Conservation (phyloP, 331 rosid genomes). For the Arachis monticola region DNA sequence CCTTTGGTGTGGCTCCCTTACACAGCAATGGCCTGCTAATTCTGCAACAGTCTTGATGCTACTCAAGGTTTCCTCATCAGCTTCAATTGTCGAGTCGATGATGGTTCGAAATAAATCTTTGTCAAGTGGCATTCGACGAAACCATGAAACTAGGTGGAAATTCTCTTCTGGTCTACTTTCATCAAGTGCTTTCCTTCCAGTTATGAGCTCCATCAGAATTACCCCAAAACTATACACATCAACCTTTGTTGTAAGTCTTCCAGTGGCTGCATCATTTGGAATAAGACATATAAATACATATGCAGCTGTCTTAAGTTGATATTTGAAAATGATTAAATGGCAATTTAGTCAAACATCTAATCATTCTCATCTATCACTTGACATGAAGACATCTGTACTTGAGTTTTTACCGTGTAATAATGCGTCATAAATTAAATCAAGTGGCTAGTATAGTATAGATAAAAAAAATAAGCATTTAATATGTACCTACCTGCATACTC, state of each 20-base stretch:
- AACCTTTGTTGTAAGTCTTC: constrained; percentile 82
- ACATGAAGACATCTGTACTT: no score
- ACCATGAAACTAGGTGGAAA: constrained; percentile 84
- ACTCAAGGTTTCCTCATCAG: constrained; percentile 59
- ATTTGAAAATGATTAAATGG: no score
- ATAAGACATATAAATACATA: no score
- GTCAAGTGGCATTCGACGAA: constrained; percentile 58
- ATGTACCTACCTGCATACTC: constrained; percentile 76
- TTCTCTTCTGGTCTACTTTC: constrained; percentile 76
- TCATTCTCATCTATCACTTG: no score
- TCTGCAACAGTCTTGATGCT: constrained; percentile 66
- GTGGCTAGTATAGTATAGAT: no score
- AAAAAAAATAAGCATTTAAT: no score
- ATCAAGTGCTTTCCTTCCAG: constrained; percentile 84
- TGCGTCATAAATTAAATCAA: no score
- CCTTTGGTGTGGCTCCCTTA: constrained; percentile 80
- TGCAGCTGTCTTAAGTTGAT: no score
- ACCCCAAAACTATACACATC: constrained; percentile 95
- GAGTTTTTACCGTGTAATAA: no score
- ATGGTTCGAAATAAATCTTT: constrained; percentile 51
- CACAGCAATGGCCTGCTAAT: constrained; percentile 83
- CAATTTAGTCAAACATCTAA: no score
- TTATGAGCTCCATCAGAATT: constrained; percentile 85
- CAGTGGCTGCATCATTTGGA: constrained; percentile 61
- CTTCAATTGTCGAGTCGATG: constrained; percentile 61